Evolutionary conservation across 306 rosid genomes (phyloP), one percentile per base, ranked within the genome.

Genomic region (Herpetospermum pedunculosum): DNA sequence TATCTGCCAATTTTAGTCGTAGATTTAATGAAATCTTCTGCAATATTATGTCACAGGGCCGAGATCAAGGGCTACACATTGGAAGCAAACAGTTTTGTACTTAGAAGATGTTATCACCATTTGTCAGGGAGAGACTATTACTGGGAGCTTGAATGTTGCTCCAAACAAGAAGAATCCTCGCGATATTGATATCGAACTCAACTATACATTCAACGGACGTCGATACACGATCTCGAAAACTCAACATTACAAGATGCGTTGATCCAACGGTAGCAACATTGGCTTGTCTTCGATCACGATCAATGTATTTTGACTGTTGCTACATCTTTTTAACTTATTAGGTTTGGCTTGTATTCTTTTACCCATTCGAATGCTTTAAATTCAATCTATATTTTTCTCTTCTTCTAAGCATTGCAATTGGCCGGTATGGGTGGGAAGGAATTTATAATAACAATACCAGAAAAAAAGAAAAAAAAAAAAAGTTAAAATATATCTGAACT

Each of bases 51-150:
- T 47, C 75, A 78, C 88, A 95, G 99, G 99, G 48, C 99, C 99
- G 21, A 89, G 86, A 72, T 91, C 99, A 5, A 81, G 96, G 28
- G 75, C 83, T 15, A 95, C 99, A 3, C 99, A 94, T 75, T 94
- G 99, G 99, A 94, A 94, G 83, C 99, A 94, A 84, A 94, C 97
- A 16, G 96, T 95, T 26, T 90, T 95, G 12, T 95, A 95, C 81
- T 77, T 95, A 72, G 99, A 91, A 82, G 99, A 91, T 75, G 86
- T 95, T 37, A 82, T 91, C 78, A 95, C 97, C 54, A 79, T 95
- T 48, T 95, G 97, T 54, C 90, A 85, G 81, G 99, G 99, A 30
- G 99, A 95, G 77, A 28, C 95, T 19, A 74, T 94, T 58, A 79
- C 60, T 6, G 99, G 99, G 76, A 86, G 80, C 83, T 55, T 95